A percentile compares a stretch with the other conserved stretches of the same genome.
These are phyloP conservation scores for Pneumocystis wakefieldiae DNA, from an alignment of 1,139 yeast species.

Conservation along the genomic window DNA sequence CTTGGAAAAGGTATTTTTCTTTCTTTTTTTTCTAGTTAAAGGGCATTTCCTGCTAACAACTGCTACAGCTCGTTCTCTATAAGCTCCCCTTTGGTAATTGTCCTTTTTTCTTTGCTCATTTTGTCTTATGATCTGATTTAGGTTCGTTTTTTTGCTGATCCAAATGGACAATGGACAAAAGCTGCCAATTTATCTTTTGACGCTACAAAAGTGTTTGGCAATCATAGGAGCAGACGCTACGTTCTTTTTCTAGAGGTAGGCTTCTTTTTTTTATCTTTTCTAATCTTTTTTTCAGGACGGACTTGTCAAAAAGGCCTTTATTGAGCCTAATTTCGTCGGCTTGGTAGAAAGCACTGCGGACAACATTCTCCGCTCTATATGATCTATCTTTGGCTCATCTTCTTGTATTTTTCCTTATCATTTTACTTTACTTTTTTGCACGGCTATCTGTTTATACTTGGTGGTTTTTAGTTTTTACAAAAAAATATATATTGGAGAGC, in stretches of 20 bases:
- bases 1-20: conserved; percentile 42
- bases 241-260: conserved; percentile 50
- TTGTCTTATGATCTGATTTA: conserved; percentile 9
- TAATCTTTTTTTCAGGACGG: conserved; percentile 30
- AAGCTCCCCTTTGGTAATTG: conserved; percentile 27
- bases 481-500: too few relatives aligned
- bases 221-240: conserved; percentile 57
- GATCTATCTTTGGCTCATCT: too few relatives aligned
- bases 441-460: too few relatives aligned
- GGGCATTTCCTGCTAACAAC: too few relatives aligned
- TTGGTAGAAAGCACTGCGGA: conserved; percentile 26
- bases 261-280: not conserved
- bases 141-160: conserved; percentile 59
- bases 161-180: conserved; percentile 52
- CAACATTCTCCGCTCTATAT: not conserved
- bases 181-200: conserved; percentile 55
- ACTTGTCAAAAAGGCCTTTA: conserved; percentile 44
- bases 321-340: conserved; percentile 71
- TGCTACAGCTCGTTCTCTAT: too few relatives aligned
- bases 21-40: too few relatives aligned
- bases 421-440: too few relatives aligned
- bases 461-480: too few relatives aligned
- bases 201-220: conserved; percentile 59
- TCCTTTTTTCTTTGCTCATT: not conserved
- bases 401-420: too few relatives aligned